Base-by-base conservation (phyloP, 495 filamentous ascomycete genomes). In the Penicilliopsis zonata region DNA sequence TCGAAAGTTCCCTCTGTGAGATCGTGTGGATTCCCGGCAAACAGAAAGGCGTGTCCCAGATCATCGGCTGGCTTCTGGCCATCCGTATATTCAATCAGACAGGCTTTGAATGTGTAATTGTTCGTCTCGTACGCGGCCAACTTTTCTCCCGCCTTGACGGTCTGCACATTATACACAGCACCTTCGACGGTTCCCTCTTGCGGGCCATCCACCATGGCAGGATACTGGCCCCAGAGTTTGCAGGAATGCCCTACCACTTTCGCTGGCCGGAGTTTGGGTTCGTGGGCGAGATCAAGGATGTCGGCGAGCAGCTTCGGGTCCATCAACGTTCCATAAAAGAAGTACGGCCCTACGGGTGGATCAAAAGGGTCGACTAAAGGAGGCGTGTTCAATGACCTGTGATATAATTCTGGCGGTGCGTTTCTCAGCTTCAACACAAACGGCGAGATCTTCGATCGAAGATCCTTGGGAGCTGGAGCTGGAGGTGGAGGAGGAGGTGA, bases 251-350 rank as follows among this genome's bases (percentile, higher is more conserved):
- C 45, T 4, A 18, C 26, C 1, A 52, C 28, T 9, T 10, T 27
- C 1, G 45, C 48, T 0, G 36, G 42, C 9, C 42, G 38, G 6
- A 49, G 32, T 9, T 13, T 13, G 2, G 42, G 43, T 10, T 28
- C 21, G 2, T 37, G 9, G 3, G 45, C 37, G 9, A 55, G 13
- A 2, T 18, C 30, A 5, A 57, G 38, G 10, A 49, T 33, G 1
- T 47, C 32, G 3, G 25, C 12, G 2, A 59, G 32, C 32, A 41
- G 25, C 1, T 37, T n/a, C 0, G 49, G 42, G 16, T 57, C 38
- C 3, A 39, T 32, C 8, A 59, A 35, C 5, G 46, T 51, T 28
- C 53, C 48, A 32, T 59, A 54, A 41, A 59, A 54, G 30, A 57
- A 57, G 36, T 55, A 61, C 1, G 43, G 38, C 0, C 44, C 44